A percentile compares a stretch with the other conserved stretches of the same genome.
Evolutionary conservation across 2,329 filamentous ascomycete genomes (phyloP).

Genomic region (Epichloe sibirici): DNA sequence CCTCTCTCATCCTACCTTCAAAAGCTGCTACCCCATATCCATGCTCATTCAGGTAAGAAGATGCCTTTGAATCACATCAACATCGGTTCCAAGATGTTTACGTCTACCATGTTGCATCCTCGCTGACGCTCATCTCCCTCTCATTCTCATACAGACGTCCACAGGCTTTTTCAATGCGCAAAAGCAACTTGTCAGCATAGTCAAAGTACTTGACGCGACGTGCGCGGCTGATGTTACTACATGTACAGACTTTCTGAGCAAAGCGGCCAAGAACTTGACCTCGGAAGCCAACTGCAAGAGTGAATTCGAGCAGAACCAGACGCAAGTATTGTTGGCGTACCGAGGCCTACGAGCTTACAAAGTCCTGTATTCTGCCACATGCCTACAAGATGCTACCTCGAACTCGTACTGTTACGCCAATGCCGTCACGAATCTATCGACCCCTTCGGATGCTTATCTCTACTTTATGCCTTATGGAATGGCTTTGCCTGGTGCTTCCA

Average conservation of each 20-base stretch:
- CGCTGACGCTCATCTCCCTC: neutral
- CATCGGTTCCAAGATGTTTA: neutral
- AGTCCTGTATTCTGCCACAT: constrained; percentile 68
- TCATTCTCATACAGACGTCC: constrained; percentile 49
- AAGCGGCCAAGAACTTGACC: constrained; percentile 54
- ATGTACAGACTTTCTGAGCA: constrained; percentile 54
- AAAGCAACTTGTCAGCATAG: constrained; percentile 58
- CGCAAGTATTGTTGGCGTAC: constrained; percentile 61
- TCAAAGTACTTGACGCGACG: constrained; percentile 64
- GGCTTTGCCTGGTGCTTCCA: constrained; percentile 49
- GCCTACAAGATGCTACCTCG: constrained; percentile 55
- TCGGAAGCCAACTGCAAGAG: constrained; percentile 51
- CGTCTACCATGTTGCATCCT: neutral
- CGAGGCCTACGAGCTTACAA: constrained; percentile 66
- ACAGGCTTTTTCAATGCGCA: constrained; percentile 71
- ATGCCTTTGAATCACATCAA: neutral
- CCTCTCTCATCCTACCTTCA: constrained; percentile 53
- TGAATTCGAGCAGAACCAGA: constrained; percentile 57
- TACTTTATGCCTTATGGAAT: constrained; percentile 80
- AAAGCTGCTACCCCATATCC: constrained; percentile 70
- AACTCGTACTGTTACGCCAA: constrained; percentile 71
- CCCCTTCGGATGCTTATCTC: constrained; percentile 60
- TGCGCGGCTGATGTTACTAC: constrained; percentile 55
- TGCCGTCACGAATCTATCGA: constrained; percentile 64
- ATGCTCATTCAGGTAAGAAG: constrained; percentile 61